Evolutionary conservation across 2,329 filamentous ascomycete species (phyloP).

Genomic region (Paecilomyces variotii): DNA sequence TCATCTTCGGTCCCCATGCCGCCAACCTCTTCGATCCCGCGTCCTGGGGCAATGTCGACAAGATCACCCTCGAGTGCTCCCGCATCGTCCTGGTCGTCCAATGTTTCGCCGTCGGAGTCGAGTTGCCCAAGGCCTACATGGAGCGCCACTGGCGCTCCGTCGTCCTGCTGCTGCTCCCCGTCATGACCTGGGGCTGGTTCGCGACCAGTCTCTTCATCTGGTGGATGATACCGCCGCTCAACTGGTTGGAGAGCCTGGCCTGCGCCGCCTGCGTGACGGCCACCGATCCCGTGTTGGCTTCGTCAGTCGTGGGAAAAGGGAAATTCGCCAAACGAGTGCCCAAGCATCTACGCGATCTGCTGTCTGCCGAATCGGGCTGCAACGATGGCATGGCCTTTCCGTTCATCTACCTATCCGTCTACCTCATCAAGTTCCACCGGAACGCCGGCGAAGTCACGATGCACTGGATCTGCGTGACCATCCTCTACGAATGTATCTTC

Average conservation of each 20-base stretch:
- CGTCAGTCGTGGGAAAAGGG: slow-evolving; percentile 95
- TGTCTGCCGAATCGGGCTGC: slow-evolving; percentile 95
- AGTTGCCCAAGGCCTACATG: slow-evolving; percentile 74
- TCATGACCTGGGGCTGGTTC: slow-evolving; percentile 87
- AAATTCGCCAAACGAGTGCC: slow-evolving; percentile 97
- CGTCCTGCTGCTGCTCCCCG: slow-evolving; percentile 74
- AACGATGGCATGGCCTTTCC: slow-evolving; percentile 99
- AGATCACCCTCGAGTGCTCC: slow-evolving; percentile 63
- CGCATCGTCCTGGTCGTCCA: slow-evolving; percentile 64
- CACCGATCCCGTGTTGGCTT: slow-evolving; percentile 92
- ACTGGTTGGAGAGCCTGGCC: slow-evolving; percentile 83
- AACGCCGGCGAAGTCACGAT: slow-evolving; percentile 61
- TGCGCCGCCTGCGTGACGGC: slow-evolving; percentile 91
- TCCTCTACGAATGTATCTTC: slow-evolving; percentile 94
- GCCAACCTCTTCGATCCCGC: slow-evolving; percentile 55
- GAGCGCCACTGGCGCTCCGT: slow-evolving; percentile 96
- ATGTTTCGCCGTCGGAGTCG: slow-evolving; percentile 66
- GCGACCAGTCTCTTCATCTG: slow-evolving; percentile 89
- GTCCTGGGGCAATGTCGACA: slow-evolving; percentile 58
- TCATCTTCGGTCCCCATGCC: slow-evolving; percentile 62
- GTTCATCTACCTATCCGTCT: slow-evolving; percentile 87
- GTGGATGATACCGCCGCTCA: slow-evolving; percentile 73
- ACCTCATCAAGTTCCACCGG: slow-evolving; percentile 74
- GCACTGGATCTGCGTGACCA: slow-evolving; percentile 81
- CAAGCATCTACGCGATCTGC: slow-evolving; percentile 88